Evolutionary conservation across 2,329 filamentous ascomycete species (phyloP).

Genomic region (Xylariaceae sp.): DNA sequence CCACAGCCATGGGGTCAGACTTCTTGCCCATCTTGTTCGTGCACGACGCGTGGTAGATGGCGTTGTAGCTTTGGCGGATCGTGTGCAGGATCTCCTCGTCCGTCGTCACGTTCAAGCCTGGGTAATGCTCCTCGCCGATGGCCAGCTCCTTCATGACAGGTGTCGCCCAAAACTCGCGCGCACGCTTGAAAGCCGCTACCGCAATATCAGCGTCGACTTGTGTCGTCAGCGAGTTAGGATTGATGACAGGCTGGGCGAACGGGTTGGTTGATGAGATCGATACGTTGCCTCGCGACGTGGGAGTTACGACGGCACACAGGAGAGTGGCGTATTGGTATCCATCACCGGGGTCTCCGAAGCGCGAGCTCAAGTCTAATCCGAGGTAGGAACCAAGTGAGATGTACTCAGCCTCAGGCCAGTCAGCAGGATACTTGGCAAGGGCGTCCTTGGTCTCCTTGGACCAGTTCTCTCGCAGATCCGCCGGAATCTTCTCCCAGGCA

Average conservation of each 20-base stretch:
- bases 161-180: constrained; percentile 57
- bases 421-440: constrained; percentile 26
- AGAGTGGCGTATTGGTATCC: constrained; percentile 29
- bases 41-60: constrained; percentile 46
- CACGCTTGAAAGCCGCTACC: constrained; percentile 60
- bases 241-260: constrained; percentile 26
- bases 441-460: constrained; percentile 15
- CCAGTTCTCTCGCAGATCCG: constrained; percentile 17
- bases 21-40: constrained; percentile 51
- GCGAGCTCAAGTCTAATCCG: constrained; percentile 26
- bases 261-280: constrained; percentile 54
- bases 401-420: constrained; percentile 37
- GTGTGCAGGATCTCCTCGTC: constrained; percentile 51
- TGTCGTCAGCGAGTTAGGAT: constrained; percentile 29
- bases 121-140: constrained; percentile 59
- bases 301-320: constrained; percentile 21
- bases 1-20: constrained; percentile 47
- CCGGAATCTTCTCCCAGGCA: constrained; percentile 32
- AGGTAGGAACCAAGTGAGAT: constrained; percentile 23
- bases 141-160: constrained; percentile 62
- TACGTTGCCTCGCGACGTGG: constrained; percentile 50
- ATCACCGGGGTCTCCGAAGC: constrained; percentile 21
- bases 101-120: constrained; percentile 52
- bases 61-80: constrained; percentile 19
- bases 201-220: constrained; percentile 58